Evolutionary conservation across 2,329 filamentous ascomycete species (phyloP).

Genomic region (Botrytis porri): DNA sequence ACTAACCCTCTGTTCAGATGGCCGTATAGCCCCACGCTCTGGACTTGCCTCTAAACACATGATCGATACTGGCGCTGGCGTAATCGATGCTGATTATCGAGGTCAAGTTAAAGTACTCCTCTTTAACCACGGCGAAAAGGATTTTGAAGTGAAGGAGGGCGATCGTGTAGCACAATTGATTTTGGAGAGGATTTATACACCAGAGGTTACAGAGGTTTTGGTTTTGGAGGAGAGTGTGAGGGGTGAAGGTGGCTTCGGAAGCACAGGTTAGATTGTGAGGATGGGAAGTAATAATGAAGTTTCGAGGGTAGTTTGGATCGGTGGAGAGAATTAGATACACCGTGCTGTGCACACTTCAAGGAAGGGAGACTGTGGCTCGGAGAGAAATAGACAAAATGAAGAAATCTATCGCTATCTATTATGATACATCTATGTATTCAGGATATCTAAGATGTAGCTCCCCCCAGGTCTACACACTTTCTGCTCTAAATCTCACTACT

Average conservation of each 20-base stretch:
- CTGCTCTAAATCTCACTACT: conserved; percentile 59
- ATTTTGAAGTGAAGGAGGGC: conserved; percentile 78
- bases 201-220: conserved; percentile 84
- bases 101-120: conserved; percentile 91
- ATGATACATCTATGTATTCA: background rate
- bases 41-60: conserved; percentile 90
- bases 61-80: conserved; percentile 92
- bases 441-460: background rate
- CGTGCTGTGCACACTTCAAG: background rate
- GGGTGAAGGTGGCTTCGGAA: conserved; percentile 88
- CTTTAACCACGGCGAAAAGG: conserved; percentile 83
- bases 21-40: conserved; percentile 85
- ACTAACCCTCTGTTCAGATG: conserved; percentile 56
- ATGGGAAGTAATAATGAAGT: background rate
- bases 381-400: background rate
- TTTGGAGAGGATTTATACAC: conserved; percentile 90
- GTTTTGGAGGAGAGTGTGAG: conserved; percentile 87
- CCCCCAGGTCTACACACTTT: conserved; percentile 40
- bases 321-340: background rate
- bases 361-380: background rate
- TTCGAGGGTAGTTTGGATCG: background rate
- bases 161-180: conserved; percentile 93
- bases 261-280: conserved; percentile 57
- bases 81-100: conserved; percentile 96
- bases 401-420: background rate